These are phyloP conservation scores for Podospora australis DNA, from an alignment of 495 filamentous ascomycete species.

Conservation along the genomic window DNA sequence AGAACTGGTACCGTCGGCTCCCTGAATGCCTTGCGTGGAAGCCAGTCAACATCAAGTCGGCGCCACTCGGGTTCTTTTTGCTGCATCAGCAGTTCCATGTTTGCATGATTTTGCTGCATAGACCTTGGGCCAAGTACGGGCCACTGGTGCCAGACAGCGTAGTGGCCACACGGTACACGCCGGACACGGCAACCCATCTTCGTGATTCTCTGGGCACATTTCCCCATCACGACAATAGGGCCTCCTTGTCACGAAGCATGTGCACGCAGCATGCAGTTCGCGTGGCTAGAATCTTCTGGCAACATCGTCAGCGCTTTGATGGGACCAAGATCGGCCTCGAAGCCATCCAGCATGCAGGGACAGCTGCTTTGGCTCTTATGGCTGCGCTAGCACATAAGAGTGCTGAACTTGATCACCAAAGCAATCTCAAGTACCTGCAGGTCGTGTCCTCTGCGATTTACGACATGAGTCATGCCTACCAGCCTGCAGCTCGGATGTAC, in stretches of 20 bases:
- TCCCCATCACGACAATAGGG: slow-evolving; percentile 31
- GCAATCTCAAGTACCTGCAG: slow-evolving; percentile 31
- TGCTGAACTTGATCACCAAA: slow-evolving; percentile 27
- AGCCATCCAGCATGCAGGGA: slow-evolving; percentile 46
- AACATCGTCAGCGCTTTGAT: slow-evolving; percentile 45
- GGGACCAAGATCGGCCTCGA: slow-evolving; percentile 37
- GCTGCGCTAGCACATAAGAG: slow-evolving; percentile 38
- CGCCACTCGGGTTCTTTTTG: slow-evolving; percentile 46
- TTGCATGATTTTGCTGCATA: slow-evolving; percentile 43
- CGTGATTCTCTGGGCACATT: slow-evolving; percentile 10
- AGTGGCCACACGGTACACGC: slow-evolving; percentile 6
- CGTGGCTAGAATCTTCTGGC: slow-evolving; percentile 45
- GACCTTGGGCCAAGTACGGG: slow-evolving; percentile 43
- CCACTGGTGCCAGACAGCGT: slow-evolving; percentile 24
- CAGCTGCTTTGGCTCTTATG: slow-evolving; percentile 46
- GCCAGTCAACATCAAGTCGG: slow-evolving; percentile 41
- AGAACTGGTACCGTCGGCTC: slow-evolving; percentile 45
- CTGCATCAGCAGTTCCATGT: slow-evolving; percentile 49
- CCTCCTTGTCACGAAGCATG: slow-evolving; percentile 37
- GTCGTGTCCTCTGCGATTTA: slow-evolving; percentile 35
- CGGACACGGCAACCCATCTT: slow-evolving; percentile 1
- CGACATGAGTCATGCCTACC: slow-evolving; percentile 36
- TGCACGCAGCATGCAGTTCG: slow-evolving; percentile 49
- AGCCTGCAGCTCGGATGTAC: slow-evolving; percentile 31
- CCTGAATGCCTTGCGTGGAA: slow-evolving; percentile 43